A percentile compares a stretch with the other conserved stretches of the same genome.
These are phyloP conservation scores for Annulohypoxylon moriforme DNA, from an alignment of 495 filamentous ascomycete genomes.

Conservation along the genomic window DNA sequence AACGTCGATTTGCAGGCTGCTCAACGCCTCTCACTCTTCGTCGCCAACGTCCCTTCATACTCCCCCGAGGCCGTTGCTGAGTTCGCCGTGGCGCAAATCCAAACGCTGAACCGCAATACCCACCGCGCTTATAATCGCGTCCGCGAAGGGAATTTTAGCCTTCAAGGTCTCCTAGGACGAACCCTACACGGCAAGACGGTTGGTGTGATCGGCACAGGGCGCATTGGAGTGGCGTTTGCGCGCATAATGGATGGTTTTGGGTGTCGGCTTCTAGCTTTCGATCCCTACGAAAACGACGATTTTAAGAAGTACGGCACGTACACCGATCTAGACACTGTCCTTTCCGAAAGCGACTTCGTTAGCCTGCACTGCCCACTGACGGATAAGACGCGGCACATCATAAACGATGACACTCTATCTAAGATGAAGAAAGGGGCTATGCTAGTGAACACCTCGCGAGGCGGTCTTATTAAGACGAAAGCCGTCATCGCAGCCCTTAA, in stretches of 20 bases:
- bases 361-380: conserved; percentile 74
- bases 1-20: conserved; percentile 71
- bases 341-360: conserved; percentile 68
- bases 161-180: conserved; percentile 71
- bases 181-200: conserved; percentile 72
- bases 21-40: conserved; percentile 67
- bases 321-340: conserved; percentile 64
- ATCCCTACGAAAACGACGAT: conserved; percentile 62
- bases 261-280: conserved; percentile 68
- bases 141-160: conserved; percentile 76
- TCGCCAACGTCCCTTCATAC: conserved; percentile 75
- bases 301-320: conserved; percentile 65
- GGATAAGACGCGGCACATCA: conserved; percentile 68
- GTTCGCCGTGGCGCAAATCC: conserved; percentile 73
- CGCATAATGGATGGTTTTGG: conserved; percentile 71
- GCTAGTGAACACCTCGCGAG: conserved; percentile 75
- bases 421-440: conserved; percentile 70
- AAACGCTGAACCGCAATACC: conserved; percentile 76
- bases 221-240: conserved; percentile 63
- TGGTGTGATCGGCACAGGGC: conserved; percentile 66
- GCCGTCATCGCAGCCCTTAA: conserved; percentile 72
- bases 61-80: conserved; percentile 79
- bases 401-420: conserved; percentile 64
- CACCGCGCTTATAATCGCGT: conserved; percentile 79
- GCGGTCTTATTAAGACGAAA: conserved; percentile 68